These are phyloP conservation scores for Ensete ventricosum DNA, from an alignment of 176 grass and related monocot genomes.

Conservation along the genomic window DNA sequence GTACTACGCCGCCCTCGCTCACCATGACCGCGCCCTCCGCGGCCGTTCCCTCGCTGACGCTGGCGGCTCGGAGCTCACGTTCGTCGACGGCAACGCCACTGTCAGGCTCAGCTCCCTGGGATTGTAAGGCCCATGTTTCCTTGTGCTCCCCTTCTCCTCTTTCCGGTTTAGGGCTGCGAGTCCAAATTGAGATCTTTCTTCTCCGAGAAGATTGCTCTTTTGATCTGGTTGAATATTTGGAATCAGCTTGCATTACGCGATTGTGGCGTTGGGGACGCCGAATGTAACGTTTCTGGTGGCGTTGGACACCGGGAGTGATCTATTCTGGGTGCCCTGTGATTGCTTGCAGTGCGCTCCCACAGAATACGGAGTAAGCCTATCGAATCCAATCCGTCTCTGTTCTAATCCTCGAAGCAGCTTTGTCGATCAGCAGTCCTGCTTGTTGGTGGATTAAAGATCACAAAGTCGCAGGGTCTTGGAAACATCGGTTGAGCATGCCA, in stretches of 20 bases:
- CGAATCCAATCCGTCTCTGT: neutral
- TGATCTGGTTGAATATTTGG: neutral
- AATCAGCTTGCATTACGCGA: conserved; percentile 72
- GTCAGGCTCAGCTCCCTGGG: conserved; percentile 1
- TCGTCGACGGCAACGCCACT: conserved; percentile 55
- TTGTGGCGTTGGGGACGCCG: conserved; percentile 61
- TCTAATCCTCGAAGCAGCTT: neutral
- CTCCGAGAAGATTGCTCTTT: no score
- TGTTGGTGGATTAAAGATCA: no score
- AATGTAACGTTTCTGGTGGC: conserved; percentile 74
- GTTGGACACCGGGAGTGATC: conserved; percentile 81
- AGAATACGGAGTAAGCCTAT: conserved; percentile 20
- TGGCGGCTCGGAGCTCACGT: conserved; percentile 25
- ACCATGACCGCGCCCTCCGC: conserved; percentile 51
- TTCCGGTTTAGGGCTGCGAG: neutral
- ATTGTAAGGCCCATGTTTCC: conserved; percentile 24
- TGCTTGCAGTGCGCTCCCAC: conserved; percentile 53
- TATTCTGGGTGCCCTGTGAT: conserved; percentile 92
- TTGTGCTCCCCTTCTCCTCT: neutral
- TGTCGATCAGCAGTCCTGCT: no score
- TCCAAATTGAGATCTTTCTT: neutral
- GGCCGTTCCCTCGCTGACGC: conserved; percentile 37
- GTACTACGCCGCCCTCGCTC: conserved; percentile 56
- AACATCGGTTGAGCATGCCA: no score
- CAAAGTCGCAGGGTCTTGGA: no score